A percentile compares a stretch with the other conserved stretches of the same genome.
phyloP scores from a whole-genome alignment of 225 moss, liverwort and hornwort genomes.

The Climacium dendroides region DNA sequence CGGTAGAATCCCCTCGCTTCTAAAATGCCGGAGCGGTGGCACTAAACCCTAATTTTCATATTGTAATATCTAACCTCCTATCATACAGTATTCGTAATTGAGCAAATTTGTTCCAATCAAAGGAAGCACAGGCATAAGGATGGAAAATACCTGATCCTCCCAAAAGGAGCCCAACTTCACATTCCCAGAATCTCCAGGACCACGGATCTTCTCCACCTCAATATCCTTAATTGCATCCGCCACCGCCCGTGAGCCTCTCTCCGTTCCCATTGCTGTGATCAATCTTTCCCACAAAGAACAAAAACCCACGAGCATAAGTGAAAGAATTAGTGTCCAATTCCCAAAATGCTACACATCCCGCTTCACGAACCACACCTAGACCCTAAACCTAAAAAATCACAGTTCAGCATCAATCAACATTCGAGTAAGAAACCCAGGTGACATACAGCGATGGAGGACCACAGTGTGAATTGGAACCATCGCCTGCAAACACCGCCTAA shows the following conservation, averaged over 20 bases:
- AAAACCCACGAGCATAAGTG: neutral
- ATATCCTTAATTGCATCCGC: constrained; percentile 60
- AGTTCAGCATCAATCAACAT: neutral
- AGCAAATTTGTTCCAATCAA: neutral
- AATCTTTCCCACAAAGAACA: neutral
- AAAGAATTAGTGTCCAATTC: neutral
- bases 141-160: constrained; percentile 56
- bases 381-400: neutral
- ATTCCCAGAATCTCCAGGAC: constrained; percentile 31
- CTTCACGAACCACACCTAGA: neutral
- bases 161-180: constrained; percentile 54
- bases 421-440: neutral
- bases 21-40: neutral
- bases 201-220: constrained; percentile 63
- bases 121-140: neutral
- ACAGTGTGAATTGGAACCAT: neutral
- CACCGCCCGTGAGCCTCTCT: constrained; percentile 27
- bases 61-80: neutral
- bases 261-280: constrained; percentile 20
- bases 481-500: neutral
- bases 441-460: neutral
- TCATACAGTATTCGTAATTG: neutral
- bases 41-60: neutral
- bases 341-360: neutral
- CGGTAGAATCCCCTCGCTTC: neutral